Conservation (phyloP, 2,329 filamentous ascomycete species). For the Xylariaceae sp. region DNA sequence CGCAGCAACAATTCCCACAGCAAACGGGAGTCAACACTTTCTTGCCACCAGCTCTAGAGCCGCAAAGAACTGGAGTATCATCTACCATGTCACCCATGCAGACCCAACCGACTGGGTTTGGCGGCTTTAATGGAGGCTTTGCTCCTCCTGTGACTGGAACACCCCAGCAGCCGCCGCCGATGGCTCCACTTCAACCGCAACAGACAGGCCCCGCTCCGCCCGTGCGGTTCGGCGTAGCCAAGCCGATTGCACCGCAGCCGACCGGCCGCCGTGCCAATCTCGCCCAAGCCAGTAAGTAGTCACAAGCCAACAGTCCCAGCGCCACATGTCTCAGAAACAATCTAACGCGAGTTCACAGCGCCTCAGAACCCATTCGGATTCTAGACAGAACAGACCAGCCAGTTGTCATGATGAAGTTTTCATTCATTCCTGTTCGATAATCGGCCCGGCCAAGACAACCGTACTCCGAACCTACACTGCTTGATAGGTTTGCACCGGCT, state of each 20-base stretch:
- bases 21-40: slow-evolving; percentile 55
- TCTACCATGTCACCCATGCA: slow-evolving; percentile 37
- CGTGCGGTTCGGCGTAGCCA: slow-evolving; percentile 78
- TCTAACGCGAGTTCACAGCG: too few species aligned
- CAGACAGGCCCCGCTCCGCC: slow-evolving; percentile 83
- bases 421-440: too few species aligned
- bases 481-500: slow-evolving; percentile 1
- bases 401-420: too few species aligned
- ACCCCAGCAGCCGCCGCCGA: slow-evolving; percentile 53
- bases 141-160: slow-evolving; percentile 47
- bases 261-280: slow-evolving; percentile 90
- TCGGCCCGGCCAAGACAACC: too few species aligned
- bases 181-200: slow-evolving; percentile 66
- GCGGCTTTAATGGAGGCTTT: slow-evolving; percentile 42
- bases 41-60: slow-evolving; percentile 57
- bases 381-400: too few species aligned
- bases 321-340: slow-evolving; percentile 18
- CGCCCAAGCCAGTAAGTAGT: slow-evolving; percentile 86
- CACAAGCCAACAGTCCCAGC: neutral
- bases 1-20: slow-evolving; percentile 39
- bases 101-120: slow-evolving; percentile 47
- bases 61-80: slow-evolving; percentile 54
- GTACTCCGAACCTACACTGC: neutral
- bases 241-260: slow-evolving; percentile 78
- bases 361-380: slow-evolving; percentile 54